A percentile compares a stretch with the other conserved stretches of the same genome.
These are phyloP conservation scores for Monosporascus sp. DNA, from an alignment of 2,329 filamentous ascomycete species.

Conservation along the genomic window DNA sequence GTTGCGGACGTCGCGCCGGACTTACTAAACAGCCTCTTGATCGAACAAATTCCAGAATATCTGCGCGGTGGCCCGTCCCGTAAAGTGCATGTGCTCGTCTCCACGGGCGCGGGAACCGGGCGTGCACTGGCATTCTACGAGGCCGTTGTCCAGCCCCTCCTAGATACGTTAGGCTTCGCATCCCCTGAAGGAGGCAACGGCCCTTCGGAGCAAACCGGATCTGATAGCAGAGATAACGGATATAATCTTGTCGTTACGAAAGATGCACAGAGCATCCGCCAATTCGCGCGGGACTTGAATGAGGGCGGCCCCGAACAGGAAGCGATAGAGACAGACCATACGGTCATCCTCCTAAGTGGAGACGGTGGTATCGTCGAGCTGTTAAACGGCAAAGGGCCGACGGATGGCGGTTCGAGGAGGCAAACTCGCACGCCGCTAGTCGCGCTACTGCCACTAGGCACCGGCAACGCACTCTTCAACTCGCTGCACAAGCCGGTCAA, in stretches of 20 bases:
- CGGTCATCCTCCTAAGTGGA: conserved; percentile 75
- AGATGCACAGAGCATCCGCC: conserved; percentile 56
- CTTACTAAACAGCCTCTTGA: conserved; percentile 31
- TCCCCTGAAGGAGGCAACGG: conserved; percentile 6
- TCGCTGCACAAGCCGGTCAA: conserved; percentile 57
- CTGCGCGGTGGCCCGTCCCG: conserved; percentile 16
- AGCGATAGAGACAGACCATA: conserved; percentile 32
- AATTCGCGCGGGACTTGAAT: conserved; percentile 46
- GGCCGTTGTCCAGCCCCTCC: conserved; percentile 49
- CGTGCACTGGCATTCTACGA: conserved; percentile 52
- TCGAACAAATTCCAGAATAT: conserved; percentile 34
- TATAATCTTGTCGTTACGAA: conserved; percentile 59
- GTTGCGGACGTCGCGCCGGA: conserved; percentile 30
- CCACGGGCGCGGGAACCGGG: conserved; percentile 59
- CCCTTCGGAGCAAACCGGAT: conserved; percentile 1
- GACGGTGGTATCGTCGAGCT: conserved; percentile 84
- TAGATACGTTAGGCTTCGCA: conserved; percentile 39
- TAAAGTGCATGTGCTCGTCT: conserved; percentile 61
- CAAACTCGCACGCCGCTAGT: conserved; percentile 36
- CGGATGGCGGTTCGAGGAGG: conserved; percentile 3
- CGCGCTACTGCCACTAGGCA: conserved; percentile 56
- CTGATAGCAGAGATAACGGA: conserved; percentile 4
- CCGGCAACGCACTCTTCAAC: conserved; percentile 60
- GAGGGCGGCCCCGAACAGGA: too few relatives aligned
- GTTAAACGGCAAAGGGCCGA: conserved; percentile 54